These are phyloP conservation scores for Melampsora americana DNA, from an alignment of 1,284 basidiomycete species.

Conservation along the genomic window DNA sequence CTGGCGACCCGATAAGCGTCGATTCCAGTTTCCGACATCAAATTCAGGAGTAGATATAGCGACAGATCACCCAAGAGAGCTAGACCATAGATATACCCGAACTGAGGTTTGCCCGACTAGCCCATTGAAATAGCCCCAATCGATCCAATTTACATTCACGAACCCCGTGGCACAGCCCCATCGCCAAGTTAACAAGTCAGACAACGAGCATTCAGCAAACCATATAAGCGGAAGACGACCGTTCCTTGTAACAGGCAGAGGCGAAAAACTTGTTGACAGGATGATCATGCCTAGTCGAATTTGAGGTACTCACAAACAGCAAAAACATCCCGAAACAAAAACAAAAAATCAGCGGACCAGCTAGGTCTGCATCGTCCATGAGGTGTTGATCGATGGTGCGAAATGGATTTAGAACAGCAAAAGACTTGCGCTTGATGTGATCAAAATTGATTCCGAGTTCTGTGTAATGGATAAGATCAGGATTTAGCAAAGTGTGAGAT, in stretches of 20 bases:
- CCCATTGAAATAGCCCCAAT: not conserved
- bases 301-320: slow-evolving; percentile 67
- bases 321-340: slow-evolving; percentile 89
- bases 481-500: slow-evolving; percentile 15
- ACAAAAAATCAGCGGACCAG: slow-evolving; percentile 90
- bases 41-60: slow-evolving; percentile 90
- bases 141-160: not conserved
- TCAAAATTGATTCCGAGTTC: slow-evolving; percentile 97
- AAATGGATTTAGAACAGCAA: slow-evolving; percentile 92
- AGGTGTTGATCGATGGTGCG: slow-evolving; percentile 83
- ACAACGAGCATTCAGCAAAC: not conserved
- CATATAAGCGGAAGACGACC: not conserved
- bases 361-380: slow-evolving; percentile 99
- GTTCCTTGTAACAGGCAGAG: not conserved
- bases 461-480: slow-evolving; percentile 53
- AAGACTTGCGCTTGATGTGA: slow-evolving; percentile 88
- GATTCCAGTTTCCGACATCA: slow-evolving; percentile 94
- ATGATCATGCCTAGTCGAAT: not conserved
- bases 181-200: slow-evolving; percentile 15
- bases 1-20: slow-evolving; percentile 94
- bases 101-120: slow-evolving; percentile 96
- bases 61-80: slow-evolving; percentile 89
- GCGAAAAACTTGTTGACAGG: not conserved
- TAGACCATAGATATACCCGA: slow-evolving; percentile 98
- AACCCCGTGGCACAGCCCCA: slow-evolving; percentile 5